Base-by-base conservation (phyloP, 257 asterid species). In the Solanum verrucosum region DNA sequence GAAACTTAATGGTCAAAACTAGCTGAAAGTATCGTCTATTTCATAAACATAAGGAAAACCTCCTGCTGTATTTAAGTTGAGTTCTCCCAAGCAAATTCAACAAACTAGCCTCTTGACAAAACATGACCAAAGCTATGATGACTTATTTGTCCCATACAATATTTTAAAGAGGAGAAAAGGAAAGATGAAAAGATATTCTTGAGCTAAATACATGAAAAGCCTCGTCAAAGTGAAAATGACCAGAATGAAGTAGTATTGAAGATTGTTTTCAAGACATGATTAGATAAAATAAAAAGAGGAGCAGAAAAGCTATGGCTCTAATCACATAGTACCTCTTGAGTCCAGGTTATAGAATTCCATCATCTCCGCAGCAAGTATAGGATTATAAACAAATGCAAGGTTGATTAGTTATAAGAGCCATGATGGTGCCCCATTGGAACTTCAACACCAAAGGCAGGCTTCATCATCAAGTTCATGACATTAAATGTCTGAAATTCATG, bases 341-440 rank as follows among this genome's bases (percentile, higher is more conserved):
- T 49, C 42, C 86, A 82, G 31, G 70, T 31, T 49, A 82, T 31
- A 82, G 86, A 46, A 31, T 82, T 82, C 86, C 65, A 44, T 49
- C 86, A 82, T 82, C 86, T 82, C 70, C 20, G 3, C 40, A 1
- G 86, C 44, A 52, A 82, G 86, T 46, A 49, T 49, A 82, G 31
- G 86, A 49, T 46, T 82, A 82, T 82, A 82, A 82, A 46, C 70
- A 20, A 49, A 49, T 63, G 86, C 44, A 49, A 82, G 71, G 71
- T 31, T 16, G 70, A 49, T 29, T 82, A 29, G 12, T 82, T 29
- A 77, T n/a, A 82, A 82, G 86, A 82, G 86, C 70, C 70, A 49
- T 52, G 86, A 82, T 82, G 86, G 63, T 31, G 70, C 86, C 44
- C 86, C 86, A 82, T 82, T 49, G 70, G 86, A 82, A 82, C 86